Evolutionary conservation across 192 early-diverging fungal genomes (phyloP), one percentile per base, ranked within the genome.

Genomic region (Thoreauomyces humboldtii): DNA sequence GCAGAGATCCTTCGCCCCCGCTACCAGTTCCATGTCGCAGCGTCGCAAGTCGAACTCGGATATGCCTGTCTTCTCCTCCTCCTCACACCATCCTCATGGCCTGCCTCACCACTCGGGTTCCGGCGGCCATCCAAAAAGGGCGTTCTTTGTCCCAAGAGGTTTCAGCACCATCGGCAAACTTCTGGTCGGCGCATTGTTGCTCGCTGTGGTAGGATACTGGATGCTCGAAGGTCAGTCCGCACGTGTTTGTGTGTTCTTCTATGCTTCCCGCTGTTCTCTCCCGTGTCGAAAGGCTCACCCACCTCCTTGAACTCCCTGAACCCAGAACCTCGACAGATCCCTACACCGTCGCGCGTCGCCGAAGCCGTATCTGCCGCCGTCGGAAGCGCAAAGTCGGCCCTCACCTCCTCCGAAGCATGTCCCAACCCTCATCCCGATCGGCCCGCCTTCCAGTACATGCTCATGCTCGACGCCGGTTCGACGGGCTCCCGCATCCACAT

Each of bases 401-500:
- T n/a, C n/a, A n/a, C n/a, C n/a, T n/a, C n/a, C n/a, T n/a, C n/a
- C n/a, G 29, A 51, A 28, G 28, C 22, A 29, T 65, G 63, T 31
- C 28, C 63, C 9, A 57, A 57, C 21, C 63, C 63, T 11, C 41
- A 50, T 31, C 37, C 63, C 19, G 63, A 43, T 6, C 81, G 82
- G 42, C 94, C 90, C 2, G 72, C 89, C 28, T 72, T 91, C 24
- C 92, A 98, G 69, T 94, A 94, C 75, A 93, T 89, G 32, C 74
- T 98, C 19, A 94, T 98, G 88, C 63, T 98, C 25, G 96, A 98
- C 63, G 96, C 96, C 24, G 96, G 96, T 2, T 96, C 93, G 2
- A 94, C 93, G 19, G 96, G 94, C 35, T 97, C 94, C 7, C 92
- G 96, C 21, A 92, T 98, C 64, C 96, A 98, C 69, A 91, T 95